Conservation (phyloP, 306 rosid species). For the Cercis canadensis region DNA sequence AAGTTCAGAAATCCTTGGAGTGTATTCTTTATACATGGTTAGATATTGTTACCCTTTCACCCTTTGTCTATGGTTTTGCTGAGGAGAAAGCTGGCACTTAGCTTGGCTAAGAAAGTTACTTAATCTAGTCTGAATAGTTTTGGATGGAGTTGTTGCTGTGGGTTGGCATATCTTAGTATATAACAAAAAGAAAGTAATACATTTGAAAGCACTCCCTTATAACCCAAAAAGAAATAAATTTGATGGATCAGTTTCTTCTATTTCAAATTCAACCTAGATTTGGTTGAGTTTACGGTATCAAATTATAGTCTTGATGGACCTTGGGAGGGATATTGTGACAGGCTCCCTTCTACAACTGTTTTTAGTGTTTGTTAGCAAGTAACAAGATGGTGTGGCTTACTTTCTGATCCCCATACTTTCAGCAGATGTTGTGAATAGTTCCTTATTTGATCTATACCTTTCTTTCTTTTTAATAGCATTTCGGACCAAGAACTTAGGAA, state of each 20-base stretch:
- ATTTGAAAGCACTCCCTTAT: no score
- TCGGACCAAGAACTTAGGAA: no score
- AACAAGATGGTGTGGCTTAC: conserved; percentile 7
- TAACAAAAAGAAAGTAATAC: not conserved
- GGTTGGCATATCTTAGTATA: not conserved
- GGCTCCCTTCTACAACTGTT: conserved; percentile 35
- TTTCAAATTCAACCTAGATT: not conserved
- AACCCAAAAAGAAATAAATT: no score
- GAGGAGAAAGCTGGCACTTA: conserved; percentile 12
- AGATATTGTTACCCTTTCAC: conserved; percentile 26
- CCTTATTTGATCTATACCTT: no score
- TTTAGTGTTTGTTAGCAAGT: conserved; percentile 10
- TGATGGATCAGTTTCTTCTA: not conserved
- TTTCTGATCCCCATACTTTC: not conserved
- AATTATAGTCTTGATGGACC: not conserved
- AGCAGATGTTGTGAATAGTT: no score
- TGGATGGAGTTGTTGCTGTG: not conserved
- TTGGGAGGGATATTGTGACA: conserved; percentile 7
- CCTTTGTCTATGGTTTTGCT: conserved; percentile 24
- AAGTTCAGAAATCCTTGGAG: conserved; percentile 94
- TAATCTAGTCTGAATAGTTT: conserved; percentile 14
- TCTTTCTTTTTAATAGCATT: no score
- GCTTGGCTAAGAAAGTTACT: conserved; percentile 18
- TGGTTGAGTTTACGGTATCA: not conserved
- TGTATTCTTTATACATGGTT: conserved; percentile 92